Percentiles rank a stretch among this genome's conserved stretches.
phyloP scores from a whole-genome alignment of 805 yeast genomes.

The Soucietia sequanensis region DNA sequence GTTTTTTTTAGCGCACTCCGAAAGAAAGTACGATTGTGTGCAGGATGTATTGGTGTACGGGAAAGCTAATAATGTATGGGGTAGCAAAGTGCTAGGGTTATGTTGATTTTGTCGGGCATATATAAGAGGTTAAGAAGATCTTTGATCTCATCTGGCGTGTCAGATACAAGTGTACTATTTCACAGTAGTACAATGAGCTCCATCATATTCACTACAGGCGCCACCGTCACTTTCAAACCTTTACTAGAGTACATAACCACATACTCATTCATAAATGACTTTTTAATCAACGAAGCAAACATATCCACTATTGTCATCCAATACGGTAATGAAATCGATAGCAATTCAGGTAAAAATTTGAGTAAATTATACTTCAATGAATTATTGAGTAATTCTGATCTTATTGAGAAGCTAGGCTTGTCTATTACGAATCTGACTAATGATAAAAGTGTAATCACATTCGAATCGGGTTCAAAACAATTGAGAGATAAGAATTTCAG shows the following conservation, averaged over 20 bases:
- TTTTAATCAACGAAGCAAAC: conserved; percentile 34
- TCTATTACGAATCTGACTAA: conserved; percentile 1
- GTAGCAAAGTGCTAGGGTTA: too few relatives aligned
- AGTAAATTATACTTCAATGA: conserved; percentile 22
- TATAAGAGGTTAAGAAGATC: too few relatives aligned
- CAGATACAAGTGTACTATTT: too few relatives aligned
- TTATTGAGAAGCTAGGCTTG: conserved; percentile 11
- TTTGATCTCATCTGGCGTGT: too few relatives aligned
- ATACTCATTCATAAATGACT: conserved; percentile 22
- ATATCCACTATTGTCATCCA: conserved; percentile 30
- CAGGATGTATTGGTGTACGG: too few relatives aligned
- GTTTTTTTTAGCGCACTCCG: too few relatives aligned
- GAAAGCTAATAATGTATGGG: too few relatives aligned
- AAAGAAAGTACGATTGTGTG: too few relatives aligned
- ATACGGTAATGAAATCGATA: conserved; percentile 36
- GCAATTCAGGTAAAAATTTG: conserved; percentile 13
- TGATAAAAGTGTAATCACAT: conserved; percentile 1
- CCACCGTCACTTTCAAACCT: conserved; percentile 76
- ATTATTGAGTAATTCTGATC: conserved; percentile 11
- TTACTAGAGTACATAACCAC: conserved; percentile 49
- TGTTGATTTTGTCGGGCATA: too few relatives aligned
- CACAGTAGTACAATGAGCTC: too few relatives aligned
- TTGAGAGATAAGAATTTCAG: conserved; percentile 7
- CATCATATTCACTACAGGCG: conserved; percentile 78
- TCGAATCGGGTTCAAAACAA: conserved; percentile 1